These are phyloP conservation scores for Neonectria magnoliae DNA, from an alignment of 2,329 filamentous ascomycete species.

Conservation along the genomic window DNA sequence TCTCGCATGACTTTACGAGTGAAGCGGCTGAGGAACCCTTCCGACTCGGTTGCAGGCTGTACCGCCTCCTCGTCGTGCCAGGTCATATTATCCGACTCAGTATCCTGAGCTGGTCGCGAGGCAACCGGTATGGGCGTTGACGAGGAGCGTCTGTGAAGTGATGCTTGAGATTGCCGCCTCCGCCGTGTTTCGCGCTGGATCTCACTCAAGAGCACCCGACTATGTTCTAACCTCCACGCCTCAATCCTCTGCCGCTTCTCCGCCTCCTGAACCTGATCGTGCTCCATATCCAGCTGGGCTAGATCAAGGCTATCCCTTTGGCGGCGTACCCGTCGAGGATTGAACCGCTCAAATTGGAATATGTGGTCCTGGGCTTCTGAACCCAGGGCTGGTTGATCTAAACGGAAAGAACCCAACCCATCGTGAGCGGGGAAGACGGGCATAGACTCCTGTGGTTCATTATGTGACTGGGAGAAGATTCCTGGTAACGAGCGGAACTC, in stretches of 20 bases:
- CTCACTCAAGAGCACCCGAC: slow-evolving; percentile 83
- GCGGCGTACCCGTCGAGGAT: slow-evolving; percentile 72
- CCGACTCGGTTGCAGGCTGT: slow-evolving; percentile 60
- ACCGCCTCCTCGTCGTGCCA: slow-evolving; percentile 64
- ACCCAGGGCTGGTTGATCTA: slow-evolving; percentile 65
- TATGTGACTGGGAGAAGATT: slow-evolving; percentile 36
- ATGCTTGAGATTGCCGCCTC: slow-evolving; percentile 70
- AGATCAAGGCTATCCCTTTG: slow-evolving; percentile 64
- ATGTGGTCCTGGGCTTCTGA: slow-evolving; percentile 80
- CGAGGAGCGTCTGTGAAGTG: slow-evolving; percentile 45
- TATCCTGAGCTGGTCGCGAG: slow-evolving; percentile 42
- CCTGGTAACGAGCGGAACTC: slow-evolving; percentile 77
- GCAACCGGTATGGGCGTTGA: slow-evolving; percentile 42
- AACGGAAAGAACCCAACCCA: slow-evolving; percentile 85
- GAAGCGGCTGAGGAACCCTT: slow-evolving; percentile 82
- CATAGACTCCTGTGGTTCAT: slow-evolving; percentile 57
- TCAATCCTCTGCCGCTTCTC: slow-evolving; percentile 89
- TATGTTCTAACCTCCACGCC: slow-evolving; percentile 91
- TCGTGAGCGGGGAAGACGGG: slow-evolving; percentile 91
- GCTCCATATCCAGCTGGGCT: slow-evolving; percentile 61
- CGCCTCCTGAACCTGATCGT: slow-evolving; percentile 67
- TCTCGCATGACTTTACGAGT: slow-evolving; percentile 89
- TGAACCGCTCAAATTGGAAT: slow-evolving; percentile 89
- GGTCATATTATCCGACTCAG: slow-evolving; percentile 54
- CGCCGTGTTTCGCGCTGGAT: slow-evolving; percentile 85